Conservation (phyloP, 805 yeast species). For the Sugiyamaella smithiae region DNA sequence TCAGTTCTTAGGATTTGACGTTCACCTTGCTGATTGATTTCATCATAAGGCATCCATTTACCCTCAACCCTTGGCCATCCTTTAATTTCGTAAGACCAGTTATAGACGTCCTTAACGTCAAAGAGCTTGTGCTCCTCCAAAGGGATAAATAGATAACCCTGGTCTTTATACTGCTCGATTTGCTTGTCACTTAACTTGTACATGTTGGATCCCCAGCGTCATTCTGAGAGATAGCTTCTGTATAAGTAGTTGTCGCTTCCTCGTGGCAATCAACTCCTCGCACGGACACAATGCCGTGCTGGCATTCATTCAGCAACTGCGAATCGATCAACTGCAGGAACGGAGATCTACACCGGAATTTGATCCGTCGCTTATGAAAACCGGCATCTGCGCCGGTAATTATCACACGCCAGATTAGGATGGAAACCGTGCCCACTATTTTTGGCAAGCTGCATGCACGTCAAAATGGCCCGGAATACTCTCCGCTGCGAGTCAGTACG, state of each 20-base stretch:
- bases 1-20: conserved; percentile 18
- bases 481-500: no score
- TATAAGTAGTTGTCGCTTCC: no score
- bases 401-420: no score
- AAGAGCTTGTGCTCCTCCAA: conserved; percentile 16
- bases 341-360: no score
- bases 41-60: conserved; percentile 19
- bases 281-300: not conserved
- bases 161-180: conserved; percentile 6
- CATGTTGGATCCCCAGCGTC: no score
- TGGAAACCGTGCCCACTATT: no score
- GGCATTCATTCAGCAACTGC: not conserved
- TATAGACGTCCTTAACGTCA: conserved; percentile 8
- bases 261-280: no score
- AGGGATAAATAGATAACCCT: conserved; percentile 15
- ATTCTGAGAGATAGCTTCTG: no score
- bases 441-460: no score
- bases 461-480: no score
- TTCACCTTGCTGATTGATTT: conserved; percentile 17
- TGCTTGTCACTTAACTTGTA: conserved; percentile 12
- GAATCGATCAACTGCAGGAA: not conserved
- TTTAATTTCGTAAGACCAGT: conserved; percentile 17
- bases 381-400: no score
- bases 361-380: no score
- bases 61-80: conserved; percentile 12